Percentiles rank a stretch among this genome's conserved stretches.
phyloP scores from a whole-genome alignment of 805 yeast genomes.

The Cyberlindnera veronae region DNA sequence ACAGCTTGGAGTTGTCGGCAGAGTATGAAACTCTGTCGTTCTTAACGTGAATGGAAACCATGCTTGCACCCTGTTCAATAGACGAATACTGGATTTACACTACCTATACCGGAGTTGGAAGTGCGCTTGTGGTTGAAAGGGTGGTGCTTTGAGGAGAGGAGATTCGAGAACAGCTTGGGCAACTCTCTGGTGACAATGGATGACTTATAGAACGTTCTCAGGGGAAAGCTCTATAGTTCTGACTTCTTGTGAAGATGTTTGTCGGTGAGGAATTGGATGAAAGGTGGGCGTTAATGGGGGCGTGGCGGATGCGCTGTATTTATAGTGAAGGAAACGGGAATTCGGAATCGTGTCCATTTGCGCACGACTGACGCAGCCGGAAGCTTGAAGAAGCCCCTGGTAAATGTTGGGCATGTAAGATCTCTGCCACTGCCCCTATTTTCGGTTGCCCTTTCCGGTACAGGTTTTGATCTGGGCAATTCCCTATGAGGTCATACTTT shows the following conservation, averaged over 20 bases:
- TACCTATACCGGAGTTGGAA: slow-evolving; percentile 24
- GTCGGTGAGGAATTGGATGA: too few species aligned
- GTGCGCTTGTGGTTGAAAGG: slow-evolving; percentile 28
- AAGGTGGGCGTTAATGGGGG: too few species aligned
- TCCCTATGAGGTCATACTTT: too few species aligned
- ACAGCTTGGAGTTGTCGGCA: slow-evolving; percentile 41
- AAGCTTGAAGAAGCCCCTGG: too few species aligned
- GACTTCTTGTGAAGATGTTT: too few species aligned
- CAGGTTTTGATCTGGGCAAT: too few species aligned
- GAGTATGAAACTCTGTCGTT: slow-evolving; percentile 50
- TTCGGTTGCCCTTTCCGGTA: too few species aligned
- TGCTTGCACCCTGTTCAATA: slow-evolving; percentile 15
- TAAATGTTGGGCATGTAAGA: too few species aligned
- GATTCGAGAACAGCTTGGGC: slow-evolving; percentile 27
- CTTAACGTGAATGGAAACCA: slow-evolving; percentile 43
- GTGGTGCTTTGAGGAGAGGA: slow-evolving; percentile 28
- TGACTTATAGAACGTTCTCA: slow-evolving; percentile 2
- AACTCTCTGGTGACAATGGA: slow-evolving; percentile 6
- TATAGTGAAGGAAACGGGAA: neutral
- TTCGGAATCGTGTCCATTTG: too few species aligned
- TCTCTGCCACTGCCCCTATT: too few species aligned
- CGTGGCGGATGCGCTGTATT: neutral
- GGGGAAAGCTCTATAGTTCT: slow-evolving; percentile 3
- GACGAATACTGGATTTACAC: slow-evolving; percentile 20
- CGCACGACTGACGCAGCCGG: too few species aligned